Evolutionary conservation across 129 eudicot genomes (phyloP).

Genomic region (Pseudognaphalium luteoalbum): DNA sequence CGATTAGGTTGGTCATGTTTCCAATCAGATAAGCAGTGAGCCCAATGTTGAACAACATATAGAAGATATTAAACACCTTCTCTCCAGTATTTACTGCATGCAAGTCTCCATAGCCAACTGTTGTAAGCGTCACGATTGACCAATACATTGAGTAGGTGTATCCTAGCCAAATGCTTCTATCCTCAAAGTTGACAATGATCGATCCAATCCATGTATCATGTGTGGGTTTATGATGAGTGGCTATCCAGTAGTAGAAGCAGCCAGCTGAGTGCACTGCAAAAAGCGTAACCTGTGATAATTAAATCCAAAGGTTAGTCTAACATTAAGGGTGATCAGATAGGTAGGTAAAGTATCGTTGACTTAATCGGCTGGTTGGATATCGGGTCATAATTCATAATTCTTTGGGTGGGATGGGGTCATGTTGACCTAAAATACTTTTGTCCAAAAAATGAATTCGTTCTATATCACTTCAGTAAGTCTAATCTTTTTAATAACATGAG

Average conservation of each 20-base stretch:
- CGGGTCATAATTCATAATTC: neutral
- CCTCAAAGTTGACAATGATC: slow-evolving; percentile 39
- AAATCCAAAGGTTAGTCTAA: slow-evolving; percentile 6
- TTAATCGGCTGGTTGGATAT: neutral
- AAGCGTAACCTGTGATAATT: slow-evolving; percentile 54
- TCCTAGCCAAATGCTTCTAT: slow-evolving; percentile 61
- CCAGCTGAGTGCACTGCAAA: slow-evolving; percentile 70
- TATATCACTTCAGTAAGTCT: neutral
- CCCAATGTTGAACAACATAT: slow-evolving; percentile 83
- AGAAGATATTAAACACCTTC: slow-evolving; percentile 60
- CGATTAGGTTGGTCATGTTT: slow-evolving; percentile 76
- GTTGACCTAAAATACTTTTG: neutral
- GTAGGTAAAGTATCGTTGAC: neutral
- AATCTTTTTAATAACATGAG: neutral
- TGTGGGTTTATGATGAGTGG: slow-evolving; percentile 44
- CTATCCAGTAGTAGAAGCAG: slow-evolving; percentile 74
- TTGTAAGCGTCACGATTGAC: slow-evolving; percentile 74
- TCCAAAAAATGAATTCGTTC: neutral
- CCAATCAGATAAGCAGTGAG: slow-evolving; percentile 72
- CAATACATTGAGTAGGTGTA: slow-evolving; percentile 69
- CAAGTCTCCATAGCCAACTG: slow-evolving; percentile 74
- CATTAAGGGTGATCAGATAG: neutral
- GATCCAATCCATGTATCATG: slow-evolving; percentile 66
- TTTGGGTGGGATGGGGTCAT: neutral
- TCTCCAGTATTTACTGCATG: slow-evolving; percentile 67